Base-by-base conservation (phyloP, 140 eudicot species). In the Flaveria floridana region DNA sequence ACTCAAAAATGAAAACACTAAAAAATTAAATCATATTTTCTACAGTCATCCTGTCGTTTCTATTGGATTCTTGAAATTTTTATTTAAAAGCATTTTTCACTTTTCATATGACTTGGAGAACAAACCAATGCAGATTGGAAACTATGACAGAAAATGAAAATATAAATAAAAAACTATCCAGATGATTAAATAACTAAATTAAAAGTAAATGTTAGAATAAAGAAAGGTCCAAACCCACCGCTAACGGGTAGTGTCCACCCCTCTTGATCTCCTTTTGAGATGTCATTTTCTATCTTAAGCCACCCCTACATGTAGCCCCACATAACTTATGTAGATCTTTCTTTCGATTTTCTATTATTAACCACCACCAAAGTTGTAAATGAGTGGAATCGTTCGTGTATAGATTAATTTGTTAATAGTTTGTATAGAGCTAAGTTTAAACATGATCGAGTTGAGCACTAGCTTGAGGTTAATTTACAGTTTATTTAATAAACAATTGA, bases 141-240 rank as follows among this genome's bases (percentile, higher is more conserved):
- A 26, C 20, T 62, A 28, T 28, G 42, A 19, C 62, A 21, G 18
- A 25, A 62, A 62, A 30, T 12, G 30, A 13, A 28, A 25, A 13
- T 41, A 41, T 9, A n/a, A 65, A 26, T 25, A 25, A 15, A 28
- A 12, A 39, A 66, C 42, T 41, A 66, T 15, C 20, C 1, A 12
- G 2, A 3, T 10, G 37, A 68, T 68, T 58, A 39, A 72, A 72
- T 28, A 21, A 57, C 2, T 69, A 47, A 12, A 69, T 69, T 3
- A 20, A 20, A 21, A 65, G 7, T 16, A 39, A 74, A 82, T 71
- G 71, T 63, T 73, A 73, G 74, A 84, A 75, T 87, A 53, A 86
- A 86, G 82, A 72, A 74, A 73, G 71, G 73, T 81, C 87, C 93
- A 85, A 89, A 87, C 79, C 79, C 93, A 89, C 96, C 93, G 93